Conservation (phyloP, 2,329 filamentous ascomycete species). For the Tolypocladium guangdongense region DNA sequence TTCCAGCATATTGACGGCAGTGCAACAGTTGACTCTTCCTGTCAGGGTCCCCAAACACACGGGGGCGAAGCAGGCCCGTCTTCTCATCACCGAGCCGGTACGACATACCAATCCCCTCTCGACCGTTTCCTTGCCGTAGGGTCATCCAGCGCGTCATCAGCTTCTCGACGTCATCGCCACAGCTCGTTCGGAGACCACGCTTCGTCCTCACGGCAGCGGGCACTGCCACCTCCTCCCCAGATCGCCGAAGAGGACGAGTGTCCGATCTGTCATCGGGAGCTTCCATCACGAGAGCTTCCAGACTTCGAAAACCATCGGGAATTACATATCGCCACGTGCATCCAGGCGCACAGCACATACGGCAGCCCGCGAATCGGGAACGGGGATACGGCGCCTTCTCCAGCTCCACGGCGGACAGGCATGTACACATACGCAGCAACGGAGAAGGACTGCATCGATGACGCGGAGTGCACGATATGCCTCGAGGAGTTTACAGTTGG, state of each 20-base stretch:
- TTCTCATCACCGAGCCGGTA: constrained; percentile 16
- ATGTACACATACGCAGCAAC: constrained; percentile 55
- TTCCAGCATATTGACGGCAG: neutral
- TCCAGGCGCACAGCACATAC: constrained; percentile 42
- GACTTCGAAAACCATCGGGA: constrained; percentile 46
- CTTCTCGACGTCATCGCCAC: constrained; percentile 20
- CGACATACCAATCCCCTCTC: constrained; percentile 23
- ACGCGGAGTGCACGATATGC: constrained; percentile 58
- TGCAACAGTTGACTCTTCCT: constrained; percentile 1
- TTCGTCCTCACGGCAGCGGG: constrained; percentile 27
- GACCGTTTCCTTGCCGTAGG: constrained; percentile 27
- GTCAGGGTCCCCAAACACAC: constrained; percentile 1
- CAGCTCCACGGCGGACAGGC: constrained; percentile 37
- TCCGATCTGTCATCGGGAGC: constrained; percentile 62
- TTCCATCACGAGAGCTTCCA: constrained; percentile 45
- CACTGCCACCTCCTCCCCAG: constrained; percentile 33
- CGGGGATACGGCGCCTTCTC: constrained; percentile 12
- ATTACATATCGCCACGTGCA: constrained; percentile 47
- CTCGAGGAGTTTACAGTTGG: constrained; percentile 55
- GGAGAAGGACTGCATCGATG: constrained; percentile 58
- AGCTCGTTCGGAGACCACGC: constrained; percentile 17
- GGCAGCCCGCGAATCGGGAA: constrained; percentile 20
- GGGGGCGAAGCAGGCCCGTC: constrained; percentile 6
- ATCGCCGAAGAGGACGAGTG: constrained; percentile 68
- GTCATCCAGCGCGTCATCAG: constrained; percentile 19